phyloP scores from a whole-genome alignment of 108 stramenopile genomes.

The Schizochytrium sp. region DNA sequence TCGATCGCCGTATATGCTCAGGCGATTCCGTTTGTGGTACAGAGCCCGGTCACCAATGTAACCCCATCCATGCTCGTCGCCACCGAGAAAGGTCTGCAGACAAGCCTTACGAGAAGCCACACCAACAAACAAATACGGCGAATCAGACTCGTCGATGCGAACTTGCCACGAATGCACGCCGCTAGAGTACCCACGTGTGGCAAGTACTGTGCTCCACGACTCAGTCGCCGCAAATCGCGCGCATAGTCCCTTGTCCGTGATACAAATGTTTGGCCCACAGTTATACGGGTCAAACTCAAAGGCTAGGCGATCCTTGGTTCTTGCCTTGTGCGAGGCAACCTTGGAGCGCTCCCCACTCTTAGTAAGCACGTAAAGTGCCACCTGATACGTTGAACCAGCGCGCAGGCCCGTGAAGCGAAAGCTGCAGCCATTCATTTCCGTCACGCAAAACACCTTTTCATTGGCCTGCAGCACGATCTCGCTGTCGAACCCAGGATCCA shows the following conservation, averaged over 20 bases:
- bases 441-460: background rate
- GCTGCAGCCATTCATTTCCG: background rate
- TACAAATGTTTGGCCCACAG: constrained; percentile 24
- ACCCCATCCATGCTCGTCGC: constrained; percentile 93
- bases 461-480: background rate
- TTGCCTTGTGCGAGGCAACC: background rate
- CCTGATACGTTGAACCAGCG: background rate
- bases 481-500: background rate
- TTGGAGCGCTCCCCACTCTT: background rate
- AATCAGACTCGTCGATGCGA: constrained; percentile 71
- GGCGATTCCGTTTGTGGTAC: constrained; percentile 76
- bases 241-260: background rate
- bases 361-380: background rate
- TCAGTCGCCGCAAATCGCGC: constrained; percentile 28
- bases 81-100: constrained; percentile 81
- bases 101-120: constrained; percentile 78
- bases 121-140: constrained; percentile 87
- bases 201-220: constrained; percentile 43
- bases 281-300: constrained; percentile 19
- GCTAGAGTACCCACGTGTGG: constrained; percentile 17
- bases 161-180: constrained; percentile 42
- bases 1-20: constrained; percentile 50
- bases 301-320: background rate
- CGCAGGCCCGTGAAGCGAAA: background rate
- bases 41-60: constrained; percentile 91